These are phyloP conservation scores for Microstroma glucosiphilum DNA, from an alignment of 1,284 basidiomycete species.

Conservation along the genomic window DNA sequence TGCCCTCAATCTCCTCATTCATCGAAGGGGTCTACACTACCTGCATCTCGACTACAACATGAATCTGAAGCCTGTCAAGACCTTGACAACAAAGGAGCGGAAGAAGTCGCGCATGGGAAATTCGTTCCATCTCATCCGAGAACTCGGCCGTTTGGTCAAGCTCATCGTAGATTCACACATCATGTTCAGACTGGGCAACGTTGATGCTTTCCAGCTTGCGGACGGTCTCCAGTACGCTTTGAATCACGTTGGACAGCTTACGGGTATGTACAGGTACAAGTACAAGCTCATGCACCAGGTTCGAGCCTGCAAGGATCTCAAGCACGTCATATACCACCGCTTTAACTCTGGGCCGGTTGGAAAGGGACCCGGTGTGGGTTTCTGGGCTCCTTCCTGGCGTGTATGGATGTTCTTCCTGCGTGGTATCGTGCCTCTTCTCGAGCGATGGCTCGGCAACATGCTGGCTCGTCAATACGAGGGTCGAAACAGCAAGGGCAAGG, in stretches of 20 bases:
- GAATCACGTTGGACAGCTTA: slow-evolving; percentile 91
- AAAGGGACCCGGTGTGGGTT: slow-evolving; percentile 96
- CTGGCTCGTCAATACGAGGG: slow-evolving; percentile 96
- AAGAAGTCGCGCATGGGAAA: slow-evolving; percentile 99
- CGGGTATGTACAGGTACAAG: slow-evolving; percentile 98
- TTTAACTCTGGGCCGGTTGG: slow-evolving; percentile 99
- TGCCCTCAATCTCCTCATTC: slow-evolving; percentile 97
- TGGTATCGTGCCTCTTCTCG: slow-evolving; percentile 92
- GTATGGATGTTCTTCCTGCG: slow-evolving; percentile 99
- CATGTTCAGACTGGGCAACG: slow-evolving; percentile 95
- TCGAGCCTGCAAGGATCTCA: slow-evolving; percentile 97
- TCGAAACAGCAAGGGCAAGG: slow-evolving; percentile 80
- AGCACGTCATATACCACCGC: slow-evolving; percentile 70
- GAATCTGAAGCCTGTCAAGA: slow-evolving; percentile 97
- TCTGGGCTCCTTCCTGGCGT: slow-evolving; percentile 99
- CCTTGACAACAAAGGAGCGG: slow-evolving; percentile 96
- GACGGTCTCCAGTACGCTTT: slow-evolving; percentile 98
- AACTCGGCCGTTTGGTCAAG: slow-evolving; percentile 94
- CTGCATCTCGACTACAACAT: slow-evolving; percentile 87
- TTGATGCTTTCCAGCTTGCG: slow-evolving; percentile 97
- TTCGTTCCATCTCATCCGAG: slow-evolving; percentile 93
- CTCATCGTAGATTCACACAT: slow-evolving; percentile 98
- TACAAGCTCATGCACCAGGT: slow-evolving; percentile 99
- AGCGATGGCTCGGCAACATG: slow-evolving; percentile 95
- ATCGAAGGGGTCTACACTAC: slow-evolving; percentile 97